Evolutionary conservation across 768 basidiomycete genomes (phyloP).

Genomic region (Lentinula sp.): DNA sequence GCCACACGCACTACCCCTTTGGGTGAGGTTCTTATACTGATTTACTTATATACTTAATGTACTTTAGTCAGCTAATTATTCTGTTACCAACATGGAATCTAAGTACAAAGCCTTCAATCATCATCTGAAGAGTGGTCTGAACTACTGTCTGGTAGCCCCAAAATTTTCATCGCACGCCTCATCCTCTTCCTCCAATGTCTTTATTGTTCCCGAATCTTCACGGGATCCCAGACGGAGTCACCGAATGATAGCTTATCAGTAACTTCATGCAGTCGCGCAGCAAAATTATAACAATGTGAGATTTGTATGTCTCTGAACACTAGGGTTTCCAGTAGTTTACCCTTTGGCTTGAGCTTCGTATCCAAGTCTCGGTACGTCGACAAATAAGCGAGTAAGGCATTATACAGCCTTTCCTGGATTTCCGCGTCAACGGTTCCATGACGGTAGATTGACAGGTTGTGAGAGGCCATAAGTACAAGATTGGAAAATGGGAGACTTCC

Average conservation of each 20-base stretch:
- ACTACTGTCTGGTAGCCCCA: not conserved
- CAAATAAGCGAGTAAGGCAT: not conserved
- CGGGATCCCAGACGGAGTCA: not conserved
- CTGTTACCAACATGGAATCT: no score
- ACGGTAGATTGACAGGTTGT: not conserved
- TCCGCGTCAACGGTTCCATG: not conserved
- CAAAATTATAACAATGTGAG: not conserved
- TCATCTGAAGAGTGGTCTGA: not conserved
- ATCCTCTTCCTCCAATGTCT: not conserved
- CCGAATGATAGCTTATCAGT: not conserved
- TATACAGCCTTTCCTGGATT: not conserved
- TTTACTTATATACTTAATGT: no score
- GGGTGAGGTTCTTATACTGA: no score
- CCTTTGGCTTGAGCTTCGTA: not conserved
- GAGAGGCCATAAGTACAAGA: not conserved
- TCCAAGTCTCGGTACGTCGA: not conserved
- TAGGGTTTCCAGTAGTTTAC: not conserved
- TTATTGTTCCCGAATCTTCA: not conserved
- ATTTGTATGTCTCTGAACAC: not conserved
- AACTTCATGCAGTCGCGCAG: not conserved
- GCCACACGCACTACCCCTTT: no score
- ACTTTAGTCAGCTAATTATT: no score
- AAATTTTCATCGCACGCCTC: not conserved
- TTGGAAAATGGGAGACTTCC: not conserved
- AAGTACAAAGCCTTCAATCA: no score